phyloP scores from a whole-genome alignment of 2,329 filamentous ascomycete species.

The Cercospora zeae-maydis region DNA sequence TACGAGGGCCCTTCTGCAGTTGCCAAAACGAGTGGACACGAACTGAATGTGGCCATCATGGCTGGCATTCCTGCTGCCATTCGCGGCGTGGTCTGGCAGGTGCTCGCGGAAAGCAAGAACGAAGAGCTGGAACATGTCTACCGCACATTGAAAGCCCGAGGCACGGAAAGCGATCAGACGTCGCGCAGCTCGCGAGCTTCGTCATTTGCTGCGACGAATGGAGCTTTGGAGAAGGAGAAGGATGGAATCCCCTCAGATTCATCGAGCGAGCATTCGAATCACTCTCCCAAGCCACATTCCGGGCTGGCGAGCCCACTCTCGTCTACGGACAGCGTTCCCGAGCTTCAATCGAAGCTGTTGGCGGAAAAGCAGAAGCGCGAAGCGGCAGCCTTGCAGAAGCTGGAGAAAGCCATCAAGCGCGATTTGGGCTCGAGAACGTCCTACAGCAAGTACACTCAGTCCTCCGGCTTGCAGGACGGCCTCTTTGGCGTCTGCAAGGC shows the following conservation, averaged over 20 bases:
- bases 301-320: conserved; percentile 36
- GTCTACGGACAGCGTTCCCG: conserved; percentile 40
- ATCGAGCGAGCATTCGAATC: conserved; percentile 78
- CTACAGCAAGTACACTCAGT: conserved; percentile 92
- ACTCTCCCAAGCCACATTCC: conserved; percentile 59
- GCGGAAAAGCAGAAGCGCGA: conserved; percentile 76
- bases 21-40: conserved; percentile 79
- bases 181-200: conserved; percentile 21
- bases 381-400: conserved; percentile 65
- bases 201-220: conserved; percentile 48
- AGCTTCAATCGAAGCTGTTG: conserved; percentile 61
- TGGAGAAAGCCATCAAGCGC: conserved; percentile 87
- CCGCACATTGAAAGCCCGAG: conserved; percentile 71
- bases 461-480: conserved; percentile 85
- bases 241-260: conserved; percentile 67
- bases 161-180: conserved; percentile 68
- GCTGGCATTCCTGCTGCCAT: conserved; percentile 92
- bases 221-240: conserved; percentile 55
- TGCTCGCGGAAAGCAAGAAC: conserved; percentile 91
- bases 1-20: conserved; percentile 90
- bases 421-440: conserved; percentile 91
- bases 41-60: conserved; percentile 85
- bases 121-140: conserved; percentile 87
- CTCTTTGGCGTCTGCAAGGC: conserved; percentile 96
- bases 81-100: conserved; percentile 98